phyloP scores from a whole-genome alignment of 1,284 basidiomycete genomes.

The Rhodotorula glutinis region DNA sequence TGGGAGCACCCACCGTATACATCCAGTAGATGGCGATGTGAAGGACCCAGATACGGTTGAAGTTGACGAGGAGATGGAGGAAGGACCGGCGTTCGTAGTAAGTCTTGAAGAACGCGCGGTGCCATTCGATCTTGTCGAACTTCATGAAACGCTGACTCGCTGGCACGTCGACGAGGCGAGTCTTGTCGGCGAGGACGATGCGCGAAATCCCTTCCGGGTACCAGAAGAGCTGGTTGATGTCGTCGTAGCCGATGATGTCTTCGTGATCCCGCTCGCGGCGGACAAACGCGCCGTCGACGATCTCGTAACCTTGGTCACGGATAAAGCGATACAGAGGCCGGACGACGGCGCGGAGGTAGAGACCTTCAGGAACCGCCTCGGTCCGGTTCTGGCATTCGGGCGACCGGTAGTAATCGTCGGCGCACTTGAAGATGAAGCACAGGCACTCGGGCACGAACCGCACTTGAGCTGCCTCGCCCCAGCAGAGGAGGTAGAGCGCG shows the following conservation, averaged over 20 bases:
- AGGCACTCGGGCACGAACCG: constrained; percentile 97
- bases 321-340: constrained; percentile 98
- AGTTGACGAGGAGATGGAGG: constrained; percentile 91
- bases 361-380: constrained; percentile 90
- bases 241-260: constrained; percentile 96
- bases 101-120: constrained; percentile 91
- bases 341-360: constrained; percentile 85
- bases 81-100: constrained; percentile 94
- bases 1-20: constrained; percentile 63
- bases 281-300: constrained; percentile 92
- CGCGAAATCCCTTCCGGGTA: constrained; percentile 97
- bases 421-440: constrained; percentile 99
- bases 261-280: constrained; percentile 89
- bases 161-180: constrained; percentile 80
- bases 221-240: constrained; percentile 99
- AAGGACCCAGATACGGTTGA: constrained; percentile 95
- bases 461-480: constrained; percentile 98
- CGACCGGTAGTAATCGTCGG: constrained; percentile 98
- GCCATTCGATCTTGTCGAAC: constrained; percentile 92
- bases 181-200: constrained; percentile 85
- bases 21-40: constrained; percentile 90
- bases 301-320: constrained; percentile 96
- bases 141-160: constrained; percentile 90
- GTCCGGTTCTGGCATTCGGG: constrained; percentile 95
- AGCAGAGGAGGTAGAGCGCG: constrained; percentile 90